Percentiles rank a stretch among this genome's conserved stretches.
phyloP scores from a whole-genome alignment of 306 rosid genomes.

The Lathyrus tuberosus region DNA sequence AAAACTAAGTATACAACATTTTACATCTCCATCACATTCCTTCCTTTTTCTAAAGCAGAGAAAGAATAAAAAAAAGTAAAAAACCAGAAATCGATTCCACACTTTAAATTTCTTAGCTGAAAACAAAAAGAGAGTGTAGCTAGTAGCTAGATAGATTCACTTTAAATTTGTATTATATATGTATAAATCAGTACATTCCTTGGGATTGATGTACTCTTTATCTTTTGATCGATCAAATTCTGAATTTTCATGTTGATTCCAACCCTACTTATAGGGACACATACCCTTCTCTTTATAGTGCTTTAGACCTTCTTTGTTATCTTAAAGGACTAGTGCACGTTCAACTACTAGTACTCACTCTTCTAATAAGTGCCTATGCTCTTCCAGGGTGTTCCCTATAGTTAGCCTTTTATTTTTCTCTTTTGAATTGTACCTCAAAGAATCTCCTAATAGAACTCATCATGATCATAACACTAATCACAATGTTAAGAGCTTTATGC shows the following conservation, averaged over 20 bases:
- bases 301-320: constrained; percentile 18
- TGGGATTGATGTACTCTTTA: constrained; percentile 47
- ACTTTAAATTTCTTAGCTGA: background rate
- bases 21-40: constrained; percentile 11
- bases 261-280: constrained; percentile 23
- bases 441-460: background rate
- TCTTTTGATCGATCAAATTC: constrained; percentile 5
- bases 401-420: background rate
- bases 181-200: constrained; percentile 30
- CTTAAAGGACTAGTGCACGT: constrained; percentile 36
- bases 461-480: background rate
- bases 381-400: constrained; percentile 8
- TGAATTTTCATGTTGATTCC: constrained; percentile 14
- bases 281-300: constrained; percentile 33
- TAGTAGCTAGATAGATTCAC: constrained; percentile 10
- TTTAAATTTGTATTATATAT: constrained; percentile 11
- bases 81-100: background rate
- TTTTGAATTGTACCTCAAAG: background rate
- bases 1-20: background rate
- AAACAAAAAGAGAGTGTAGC: constrained; percentile 28
- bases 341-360: constrained; percentile 15
- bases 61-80: background rate
- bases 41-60: constrained; percentile 1
- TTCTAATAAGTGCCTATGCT: background rate
- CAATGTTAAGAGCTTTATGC: background rate